These are phyloP conservation scores for Penicillium nucicola DNA, from an alignment of 495 filamentous ascomycete species.

Conservation along the genomic window DNA sequence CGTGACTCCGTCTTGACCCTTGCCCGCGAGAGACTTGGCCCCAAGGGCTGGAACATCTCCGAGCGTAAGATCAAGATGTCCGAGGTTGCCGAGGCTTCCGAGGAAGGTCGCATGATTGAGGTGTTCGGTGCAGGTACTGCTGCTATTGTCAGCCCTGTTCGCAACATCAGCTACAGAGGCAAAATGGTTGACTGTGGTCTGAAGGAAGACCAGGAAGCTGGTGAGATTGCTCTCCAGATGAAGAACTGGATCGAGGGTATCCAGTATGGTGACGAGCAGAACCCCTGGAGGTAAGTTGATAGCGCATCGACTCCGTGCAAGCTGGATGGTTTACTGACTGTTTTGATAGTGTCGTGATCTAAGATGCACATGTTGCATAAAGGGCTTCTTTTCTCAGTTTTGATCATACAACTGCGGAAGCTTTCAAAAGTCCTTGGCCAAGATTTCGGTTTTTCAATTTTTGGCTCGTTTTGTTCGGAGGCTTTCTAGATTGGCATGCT, in stretches of 20 bases:
- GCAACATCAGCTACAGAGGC: conserved; percentile 82
- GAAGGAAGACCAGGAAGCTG: conserved; percentile 74
- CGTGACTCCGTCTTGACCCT: conserved; percentile 82
- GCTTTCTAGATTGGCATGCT: background rate
- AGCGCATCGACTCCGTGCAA: background rate
- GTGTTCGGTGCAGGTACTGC: conserved; percentile 93
- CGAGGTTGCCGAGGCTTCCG: conserved; percentile 72
- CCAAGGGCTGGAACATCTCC: conserved; percentile 82
- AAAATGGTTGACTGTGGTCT: conserved; percentile 75
- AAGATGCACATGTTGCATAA: conserved; percentile 1
- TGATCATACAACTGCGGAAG: background rate
- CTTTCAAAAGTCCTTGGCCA: background rate
- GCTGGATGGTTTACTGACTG: conserved; percentile 10
- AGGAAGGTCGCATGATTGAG: conserved; percentile 84
- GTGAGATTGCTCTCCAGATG: conserved; percentile 78
- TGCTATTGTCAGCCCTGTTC: conserved; percentile 68
- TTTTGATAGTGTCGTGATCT: conserved; percentile 26
- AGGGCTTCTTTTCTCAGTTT: conserved; percentile 2
- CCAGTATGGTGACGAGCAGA: conserved; percentile 90
- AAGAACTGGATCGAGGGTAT: conserved; percentile 95
- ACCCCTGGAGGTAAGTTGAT: conserved; percentile 68
- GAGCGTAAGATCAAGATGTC: conserved; percentile 90
- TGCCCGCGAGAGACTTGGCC: conserved; percentile 73
- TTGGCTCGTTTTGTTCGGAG: background rate
- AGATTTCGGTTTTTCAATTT: background rate